Evolutionary conservation across 2,329 filamentous ascomycete genomes (phyloP), one percentile per base, ranked within the genome.

Genomic region (Stachybotrys elegans): DNA sequence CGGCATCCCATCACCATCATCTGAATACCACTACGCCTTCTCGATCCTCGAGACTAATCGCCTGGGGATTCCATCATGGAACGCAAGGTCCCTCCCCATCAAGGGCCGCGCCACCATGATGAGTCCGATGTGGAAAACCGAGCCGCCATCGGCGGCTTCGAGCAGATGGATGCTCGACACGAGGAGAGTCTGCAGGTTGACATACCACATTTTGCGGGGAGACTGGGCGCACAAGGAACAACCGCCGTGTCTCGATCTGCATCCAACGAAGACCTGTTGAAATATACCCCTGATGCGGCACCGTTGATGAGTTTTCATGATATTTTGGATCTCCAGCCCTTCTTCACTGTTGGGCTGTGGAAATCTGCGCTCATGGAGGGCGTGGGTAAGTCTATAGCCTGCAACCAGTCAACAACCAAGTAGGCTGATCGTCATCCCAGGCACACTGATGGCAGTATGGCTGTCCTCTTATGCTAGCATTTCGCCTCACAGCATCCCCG

Each of bases 321-420:
- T 40, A 46, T 62, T 20, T 55, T 71, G 32, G 57, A 63, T 39
- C 45, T 65, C 1, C 46, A 54, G 1, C 62, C 63, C 1, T 68
- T 71, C 19, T 31, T 48, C 1, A 59, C 61, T 27, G 17, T 49
- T 2, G 54, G 60, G 40, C 42, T 70, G 3, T 71, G 66, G 63
- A 70, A 68, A 44, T 63, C 65, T 3, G 67, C 65, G 2, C 29
- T 68, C 3, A 56, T 69, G 3, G 68, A 71, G 51, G 67, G 63
- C 19, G 45, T 69, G 2, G 54, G 54, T 57, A 40, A 5, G 14
- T 1, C 4, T 9, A 7, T 35, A 42, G 8, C 6, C 5, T 4
- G 20, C 2, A 16, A 2, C 16, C 3, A 4, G 2, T 31, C 4
- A 19, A 14, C 35, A n/a, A 16, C 32, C 19, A 7, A 35, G 7